Conservation (phyloP, 176 grass and related monocot species). For the Leersia perrieri region DNA sequence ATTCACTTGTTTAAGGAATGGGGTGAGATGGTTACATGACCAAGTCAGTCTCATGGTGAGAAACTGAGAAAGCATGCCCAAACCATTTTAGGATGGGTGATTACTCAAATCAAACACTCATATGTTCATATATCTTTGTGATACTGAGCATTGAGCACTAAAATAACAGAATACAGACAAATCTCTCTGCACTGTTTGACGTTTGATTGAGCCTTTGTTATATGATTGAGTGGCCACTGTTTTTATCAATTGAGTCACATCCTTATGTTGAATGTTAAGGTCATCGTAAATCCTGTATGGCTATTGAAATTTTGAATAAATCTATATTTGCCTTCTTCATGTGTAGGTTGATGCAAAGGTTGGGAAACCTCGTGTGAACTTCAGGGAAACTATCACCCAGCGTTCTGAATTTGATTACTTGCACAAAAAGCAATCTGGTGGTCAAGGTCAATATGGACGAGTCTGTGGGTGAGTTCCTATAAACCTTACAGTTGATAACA, state of each 20-base stretch:
- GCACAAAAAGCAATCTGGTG: conserved; percentile 97
- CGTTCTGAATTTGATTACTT: conserved; percentile 91
- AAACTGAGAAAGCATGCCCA: neutral
- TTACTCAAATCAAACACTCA: neutral
- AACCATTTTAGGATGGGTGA: neutral
- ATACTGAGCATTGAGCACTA: neutral
- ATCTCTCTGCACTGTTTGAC: neutral
- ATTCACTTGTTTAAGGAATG: no score
- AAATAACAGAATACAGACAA: conserved; percentile 2
- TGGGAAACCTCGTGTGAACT: conserved; percentile 92
- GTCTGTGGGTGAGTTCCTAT: conserved; percentile 71
- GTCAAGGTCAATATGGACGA: conserved; percentile 99
- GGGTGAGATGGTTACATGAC: no score
- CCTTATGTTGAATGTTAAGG: neutral
- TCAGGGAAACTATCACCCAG: conserved; percentile 91
- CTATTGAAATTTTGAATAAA: conserved; percentile 10
- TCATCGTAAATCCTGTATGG: neutral
- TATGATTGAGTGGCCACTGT: neutral
- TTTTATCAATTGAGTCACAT: neutral
- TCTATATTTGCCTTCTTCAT: conserved; percentile 2
- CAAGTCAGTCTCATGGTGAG: neutral
- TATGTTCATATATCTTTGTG: neutral
- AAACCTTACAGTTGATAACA: neutral
- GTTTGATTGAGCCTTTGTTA: conserved; percentile 6
- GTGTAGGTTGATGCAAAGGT: conserved; percentile 73